Percentiles rank a stretch among this genome's conserved stretches.
Evolutionary conservation across 2,329 filamentous ascomycete genomes (phyloP).

Genomic region (Trichoderma asperellum): DNA sequence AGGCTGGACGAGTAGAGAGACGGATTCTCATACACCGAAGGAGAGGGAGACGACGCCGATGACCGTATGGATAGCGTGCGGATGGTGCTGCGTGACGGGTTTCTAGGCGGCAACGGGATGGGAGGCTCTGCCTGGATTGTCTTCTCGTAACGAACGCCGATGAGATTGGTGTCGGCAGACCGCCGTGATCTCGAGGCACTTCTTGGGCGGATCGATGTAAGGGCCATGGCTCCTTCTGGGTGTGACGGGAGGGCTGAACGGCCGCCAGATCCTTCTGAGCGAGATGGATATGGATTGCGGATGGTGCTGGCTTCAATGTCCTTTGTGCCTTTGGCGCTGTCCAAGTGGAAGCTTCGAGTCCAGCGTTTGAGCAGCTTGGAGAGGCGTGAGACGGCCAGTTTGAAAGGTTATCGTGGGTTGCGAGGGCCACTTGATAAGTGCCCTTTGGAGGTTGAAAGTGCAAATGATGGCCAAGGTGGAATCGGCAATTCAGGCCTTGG

Average conservation of each 20-base stretch:
- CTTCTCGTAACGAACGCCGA: constrained; percentile 65
- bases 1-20: constrained; percentile 34
- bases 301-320: background rate
- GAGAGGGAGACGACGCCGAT: constrained; percentile 31
- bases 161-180: constrained; percentile 50
- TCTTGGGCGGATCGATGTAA: constrained; percentile 50
- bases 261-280: background rate
- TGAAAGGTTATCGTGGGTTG: constrained; percentile 7
- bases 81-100: constrained; percentile 42
- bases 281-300: constrained; percentile 1
- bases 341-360: constrained; percentile 15
- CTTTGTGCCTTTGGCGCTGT: background rate
- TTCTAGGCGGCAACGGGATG: constrained; percentile 55
- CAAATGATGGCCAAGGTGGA: background rate
- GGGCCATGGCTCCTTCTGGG: constrained; percentile 16
- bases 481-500: constrained; percentile 4
- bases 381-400: constrained; percentile 18
- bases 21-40: constrained; percentile 29
- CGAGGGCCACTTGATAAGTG: background rate
- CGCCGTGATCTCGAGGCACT: constrained; percentile 43
- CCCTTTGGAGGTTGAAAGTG: background rate
- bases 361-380: constrained; percentile 16
- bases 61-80: constrained; percentile 30
- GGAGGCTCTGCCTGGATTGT: constrained; percentile 61
- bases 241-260: background rate